These are phyloP conservation scores for Dioscorea dumetorum DNA, from an alignment of 106 monocot genomes.

Conservation along the genomic window DNA sequence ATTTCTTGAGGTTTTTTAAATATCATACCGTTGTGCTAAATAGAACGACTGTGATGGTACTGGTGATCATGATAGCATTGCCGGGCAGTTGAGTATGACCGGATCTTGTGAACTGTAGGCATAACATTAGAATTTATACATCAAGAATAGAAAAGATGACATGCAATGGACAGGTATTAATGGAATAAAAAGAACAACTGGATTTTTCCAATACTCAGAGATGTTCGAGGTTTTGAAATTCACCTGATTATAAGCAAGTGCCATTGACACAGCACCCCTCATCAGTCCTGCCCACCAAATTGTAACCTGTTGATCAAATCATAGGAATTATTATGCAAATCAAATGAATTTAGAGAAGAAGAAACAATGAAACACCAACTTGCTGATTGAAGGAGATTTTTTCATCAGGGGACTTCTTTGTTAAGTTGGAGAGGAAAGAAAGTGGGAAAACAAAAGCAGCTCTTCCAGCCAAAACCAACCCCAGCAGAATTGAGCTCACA, in stretches of 20 bases:
- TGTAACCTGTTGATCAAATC: slow-evolving; percentile 42
- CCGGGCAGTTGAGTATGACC: slow-evolving; percentile 34
- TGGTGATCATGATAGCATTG: slow-evolving; percentile 48
- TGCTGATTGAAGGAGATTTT: slow-evolving; percentile 56
- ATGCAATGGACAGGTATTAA: no score
- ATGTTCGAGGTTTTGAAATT: not conserved
- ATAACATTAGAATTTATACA: no score
- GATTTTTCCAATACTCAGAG: not conserved
- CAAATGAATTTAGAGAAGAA: not conserved
- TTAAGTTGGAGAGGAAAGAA: slow-evolving; percentile 54
- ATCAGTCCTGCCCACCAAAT: slow-evolving; percentile 99
- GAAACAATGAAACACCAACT: slow-evolving; percentile 18
- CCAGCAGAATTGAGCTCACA: slow-evolving; percentile 52
- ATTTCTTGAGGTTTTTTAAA: no score
- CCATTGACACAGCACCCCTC: slow-evolving; percentile 95
- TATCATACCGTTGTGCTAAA: slow-evolving; percentile 40
- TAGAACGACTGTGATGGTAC: slow-evolving; percentile 47
- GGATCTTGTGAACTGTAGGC: slow-evolving; percentile 29
- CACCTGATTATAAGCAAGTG: slow-evolving; percentile 96
- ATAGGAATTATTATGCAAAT: not conserved
- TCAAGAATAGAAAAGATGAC: no score
- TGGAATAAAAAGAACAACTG: no score
- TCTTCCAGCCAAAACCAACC: slow-evolving; percentile 48
- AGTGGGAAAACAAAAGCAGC: slow-evolving; percentile 72
- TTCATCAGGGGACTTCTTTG: slow-evolving; percentile 23